These are phyloP conservation scores for Mycena kentingensis DNA, from an alignment of 768 basidiomycete species.

Conservation along the genomic window DNA sequence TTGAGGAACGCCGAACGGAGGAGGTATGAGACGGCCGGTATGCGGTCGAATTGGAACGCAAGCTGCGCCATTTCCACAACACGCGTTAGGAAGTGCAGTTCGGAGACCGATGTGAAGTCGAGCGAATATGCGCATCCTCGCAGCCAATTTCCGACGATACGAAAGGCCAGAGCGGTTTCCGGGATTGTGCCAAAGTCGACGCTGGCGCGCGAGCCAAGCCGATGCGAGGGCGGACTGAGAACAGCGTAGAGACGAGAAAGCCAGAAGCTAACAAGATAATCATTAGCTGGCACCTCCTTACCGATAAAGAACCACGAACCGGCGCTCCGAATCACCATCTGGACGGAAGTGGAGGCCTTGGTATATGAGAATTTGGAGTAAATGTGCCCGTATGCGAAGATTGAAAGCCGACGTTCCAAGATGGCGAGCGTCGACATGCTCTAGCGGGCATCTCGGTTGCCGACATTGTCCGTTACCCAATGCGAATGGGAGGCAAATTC, in stretches of 20 bases:
- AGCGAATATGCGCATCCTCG: conserved; percentile 40
- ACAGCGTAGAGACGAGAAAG: conserved; percentile 49
- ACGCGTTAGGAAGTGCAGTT: conserved; percentile 39
- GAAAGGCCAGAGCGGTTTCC: conserved; percentile 37
- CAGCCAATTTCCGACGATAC: conserved; percentile 49
- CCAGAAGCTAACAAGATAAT: conserved; percentile 41
- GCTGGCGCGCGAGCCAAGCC: conserved; percentile 45
- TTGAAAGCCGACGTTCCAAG: conserved; percentile 39
- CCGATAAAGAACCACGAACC: conserved; percentile 16
- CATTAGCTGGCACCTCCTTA: background rate
- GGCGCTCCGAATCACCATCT: conserved; percentile 22
- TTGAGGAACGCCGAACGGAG: conserved; percentile 33
- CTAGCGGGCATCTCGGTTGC: conserved; percentile 34
- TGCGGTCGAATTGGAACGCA: conserved; percentile 39
- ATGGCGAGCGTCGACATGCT: conserved; percentile 32
- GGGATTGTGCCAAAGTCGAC: conserved; percentile 41
- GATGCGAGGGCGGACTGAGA: conserved; percentile 47
- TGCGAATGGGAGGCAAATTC: conserved; percentile 40
- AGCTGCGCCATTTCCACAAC: conserved; percentile 41
- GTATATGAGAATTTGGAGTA: conserved; percentile 53
- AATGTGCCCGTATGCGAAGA: conserved; percentile 42
- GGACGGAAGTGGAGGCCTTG: conserved; percentile 30
- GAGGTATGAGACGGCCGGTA: conserved; percentile 37
- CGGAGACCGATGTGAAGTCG: conserved; percentile 22
- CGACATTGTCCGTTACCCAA: conserved; percentile 35